A percentile compares a stretch with the other conserved stretches of the same genome.
These are phyloP conservation scores for Bidens hawaiensis DNA, from an alignment of 140 eudicot species.

Conservation along the genomic window DNA sequence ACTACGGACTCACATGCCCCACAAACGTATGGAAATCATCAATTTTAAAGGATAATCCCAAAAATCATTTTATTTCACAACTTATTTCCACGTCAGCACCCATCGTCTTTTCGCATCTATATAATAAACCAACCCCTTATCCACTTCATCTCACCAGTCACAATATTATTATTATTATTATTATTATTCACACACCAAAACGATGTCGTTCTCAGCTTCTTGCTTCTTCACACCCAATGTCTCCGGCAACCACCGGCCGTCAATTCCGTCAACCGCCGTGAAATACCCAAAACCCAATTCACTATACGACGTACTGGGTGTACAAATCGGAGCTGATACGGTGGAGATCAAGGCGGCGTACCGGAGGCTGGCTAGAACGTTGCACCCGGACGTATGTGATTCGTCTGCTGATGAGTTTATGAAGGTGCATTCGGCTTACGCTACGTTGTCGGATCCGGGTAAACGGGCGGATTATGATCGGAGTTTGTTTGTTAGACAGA, in stretches of 20 bases:
- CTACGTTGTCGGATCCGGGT: conserved; percentile 55
- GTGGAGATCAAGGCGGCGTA: conserved; percentile 49
- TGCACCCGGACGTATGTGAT: conserved; percentile 45
- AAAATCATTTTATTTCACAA: background rate
- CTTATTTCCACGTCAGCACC: conserved; percentile 24
- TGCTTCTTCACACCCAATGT: conserved; percentile 31
- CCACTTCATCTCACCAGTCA: conserved; percentile 19
- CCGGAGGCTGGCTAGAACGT: conserved; percentile 33
- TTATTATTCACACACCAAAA: background rate
- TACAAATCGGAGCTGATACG: conserved; percentile 33
- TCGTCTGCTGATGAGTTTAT: conserved; percentile 49
- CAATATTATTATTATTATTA: background rate
- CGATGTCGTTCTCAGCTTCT: conserved; percentile 34
- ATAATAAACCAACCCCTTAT: conserved; percentile 1
- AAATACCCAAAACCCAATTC: conserved; percentile 9
- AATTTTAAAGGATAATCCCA: background rate
- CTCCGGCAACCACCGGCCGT: conserved; percentile 16
- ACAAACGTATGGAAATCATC: background rate
- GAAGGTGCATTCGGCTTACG: conserved; percentile 57
- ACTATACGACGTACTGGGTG: conserved; percentile 40
- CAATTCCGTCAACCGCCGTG: background rate
- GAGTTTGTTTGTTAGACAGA: conserved; percentile 29
- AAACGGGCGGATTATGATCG: conserved; percentile 62
- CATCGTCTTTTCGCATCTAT: conserved; percentile 9
- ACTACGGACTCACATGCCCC: conserved; percentile 3